These are phyloP conservation scores for Tricholoma furcatifolium DNA, from an alignment of 768 basidiomycete genomes.

Conservation along the genomic window DNA sequence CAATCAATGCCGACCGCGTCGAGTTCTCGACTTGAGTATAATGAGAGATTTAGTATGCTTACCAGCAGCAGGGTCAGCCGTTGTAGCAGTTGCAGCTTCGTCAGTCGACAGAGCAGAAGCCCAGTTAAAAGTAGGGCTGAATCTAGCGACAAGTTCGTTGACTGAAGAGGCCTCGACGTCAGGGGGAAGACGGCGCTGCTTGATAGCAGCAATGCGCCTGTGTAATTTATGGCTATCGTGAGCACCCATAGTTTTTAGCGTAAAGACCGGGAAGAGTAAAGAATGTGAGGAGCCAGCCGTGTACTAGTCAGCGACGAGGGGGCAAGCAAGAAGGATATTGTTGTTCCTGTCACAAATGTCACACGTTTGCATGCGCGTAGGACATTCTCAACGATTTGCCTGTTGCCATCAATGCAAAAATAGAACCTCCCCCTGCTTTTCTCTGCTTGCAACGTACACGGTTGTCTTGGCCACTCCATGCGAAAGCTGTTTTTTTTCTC, in stretches of 20 bases:
- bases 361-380: slow-evolving; percentile 3
- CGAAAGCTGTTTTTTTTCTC: too few relatives aligned
- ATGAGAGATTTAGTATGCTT: background rate
- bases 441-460: too few relatives aligned
- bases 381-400: background rate
- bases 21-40: background rate
- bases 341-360: slow-evolving; percentile 7
- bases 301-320: background rate
- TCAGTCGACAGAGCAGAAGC: slow-evolving; percentile 11
- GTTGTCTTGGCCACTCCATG: too few relatives aligned
- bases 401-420: background rate
- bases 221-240: slow-evolving; percentile 9
- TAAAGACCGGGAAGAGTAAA: slow-evolving; percentile 19
- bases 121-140: slow-evolving; percentile 17
- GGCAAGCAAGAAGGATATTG: slow-evolving; percentile 11
- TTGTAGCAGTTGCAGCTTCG: slow-evolving; percentile 1
- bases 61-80: slow-evolving; percentile 5
- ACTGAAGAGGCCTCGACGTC: slow-evolving; percentile 12
- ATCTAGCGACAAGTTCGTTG: slow-evolving; percentile 17
- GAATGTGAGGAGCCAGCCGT: slow-evolving; percentile 22
- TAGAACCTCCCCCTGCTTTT: background rate
- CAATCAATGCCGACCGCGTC: background rate
- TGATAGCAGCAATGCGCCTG: slow-evolving; percentile 16
- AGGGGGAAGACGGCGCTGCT: slow-evolving; percentile 17
- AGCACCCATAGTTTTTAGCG: slow-evolving; percentile 12